Percentiles rank a stretch among this genome's conserved stretches.
phyloP scores from a whole-genome alignment of 2,329 filamentous ascomycete species.

The Stachybotrys chartarum region DNA sequence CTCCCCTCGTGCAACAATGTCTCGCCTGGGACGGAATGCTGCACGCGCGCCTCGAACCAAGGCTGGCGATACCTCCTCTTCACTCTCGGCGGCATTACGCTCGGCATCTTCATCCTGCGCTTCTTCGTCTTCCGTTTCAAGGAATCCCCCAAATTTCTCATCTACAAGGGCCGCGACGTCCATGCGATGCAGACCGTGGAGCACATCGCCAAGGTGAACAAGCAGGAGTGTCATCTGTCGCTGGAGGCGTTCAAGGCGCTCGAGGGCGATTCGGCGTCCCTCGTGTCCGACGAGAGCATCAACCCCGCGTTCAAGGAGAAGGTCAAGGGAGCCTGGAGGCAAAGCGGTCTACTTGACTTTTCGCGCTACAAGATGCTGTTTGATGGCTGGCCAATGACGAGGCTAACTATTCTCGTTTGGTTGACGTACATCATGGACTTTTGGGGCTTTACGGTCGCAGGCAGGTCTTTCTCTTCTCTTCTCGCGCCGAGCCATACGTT shows the following conservation, averaged over 20 bases:
- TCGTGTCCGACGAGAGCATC: constrained; percentile 8
- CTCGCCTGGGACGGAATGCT: constrained; percentile 19
- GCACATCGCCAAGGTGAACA: constrained; percentile 33
- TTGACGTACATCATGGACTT: constrained; percentile 31
- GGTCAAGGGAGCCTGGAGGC: constrained; percentile 9
- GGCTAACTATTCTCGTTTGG: constrained; percentile 26
- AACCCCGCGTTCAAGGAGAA: constrained; percentile 9
- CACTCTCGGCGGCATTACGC: constrained; percentile 34
- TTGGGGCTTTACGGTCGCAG: constrained; percentile 29
- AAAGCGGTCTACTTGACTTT: constrained; percentile 10
- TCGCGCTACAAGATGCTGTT: constrained; percentile 25
- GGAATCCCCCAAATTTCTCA: constrained; percentile 39
- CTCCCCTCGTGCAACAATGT: constrained; percentile 36
- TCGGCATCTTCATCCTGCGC: constrained; percentile 35
- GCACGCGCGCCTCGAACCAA: constrained; percentile 35
- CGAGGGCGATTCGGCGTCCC: constrained; percentile 12
- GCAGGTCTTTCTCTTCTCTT: constrained; percentile 7
- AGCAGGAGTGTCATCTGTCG: constrained; percentile 24
- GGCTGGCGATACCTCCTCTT: constrained; percentile 43
- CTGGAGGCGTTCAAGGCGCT: constrained; percentile 26
- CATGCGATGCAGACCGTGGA: constrained; percentile 41
- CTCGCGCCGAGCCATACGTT: too few species aligned
- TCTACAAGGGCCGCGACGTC: constrained; percentile 34
- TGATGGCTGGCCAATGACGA: constrained; percentile 21
- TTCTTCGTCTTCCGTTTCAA: constrained; percentile 39